Base-by-base conservation (phyloP, 768 basidiomycete species). In the Dentipellis fragilis region DNA sequence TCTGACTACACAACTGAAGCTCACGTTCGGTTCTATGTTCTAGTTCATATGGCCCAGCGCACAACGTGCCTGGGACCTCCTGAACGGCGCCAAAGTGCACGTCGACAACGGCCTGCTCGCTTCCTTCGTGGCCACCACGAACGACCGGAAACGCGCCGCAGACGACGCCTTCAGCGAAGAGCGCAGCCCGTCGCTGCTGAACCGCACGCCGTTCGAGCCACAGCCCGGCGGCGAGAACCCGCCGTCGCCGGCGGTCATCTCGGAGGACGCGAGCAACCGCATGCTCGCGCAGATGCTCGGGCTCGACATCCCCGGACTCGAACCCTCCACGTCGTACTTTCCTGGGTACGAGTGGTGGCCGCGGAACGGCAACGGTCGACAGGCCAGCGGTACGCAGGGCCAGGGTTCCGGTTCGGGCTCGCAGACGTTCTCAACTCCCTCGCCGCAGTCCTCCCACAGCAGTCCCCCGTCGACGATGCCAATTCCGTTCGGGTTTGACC, bases 21-120 rank as follows among this genome's bases (percentile, higher is more conserved):
- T 87, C 68, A 64, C 69, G 47, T 80, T 78, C 17, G 69, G 84
- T 40, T 80, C 78, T 63, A 78, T 77, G 49, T 79, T 85, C 79
- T 78, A 81, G 74, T 85, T 85, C 59, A 54, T 78, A 34, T 62
- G 61, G 61, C 59, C 61, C 4, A 60, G 59, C 10, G 61, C 59
- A 22, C 49, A 46, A 17, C 54, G 61, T 6, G 54, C 61, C 14
- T 62, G 59, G 59, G 61, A 59, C 10, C 61, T 62, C 36, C 17
- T 62, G 14, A 40, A 59, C 46, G 61, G 61, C 10, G 61, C 61
- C 29, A 55, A 62, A 48, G 54, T 60, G 10, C 56, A 60, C 39
- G 56, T 60, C 8, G 61, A 62, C 49, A 62, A 51, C 17, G 51
- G 56, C 11, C 21, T 62, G 14, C 49, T 60, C 19, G 22, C 51